Evolutionary conservation across 1,139 yeast genomes (phyloP), one percentile per base, ranked within the genome.

Genomic region (Petasospora fabianii): DNA sequence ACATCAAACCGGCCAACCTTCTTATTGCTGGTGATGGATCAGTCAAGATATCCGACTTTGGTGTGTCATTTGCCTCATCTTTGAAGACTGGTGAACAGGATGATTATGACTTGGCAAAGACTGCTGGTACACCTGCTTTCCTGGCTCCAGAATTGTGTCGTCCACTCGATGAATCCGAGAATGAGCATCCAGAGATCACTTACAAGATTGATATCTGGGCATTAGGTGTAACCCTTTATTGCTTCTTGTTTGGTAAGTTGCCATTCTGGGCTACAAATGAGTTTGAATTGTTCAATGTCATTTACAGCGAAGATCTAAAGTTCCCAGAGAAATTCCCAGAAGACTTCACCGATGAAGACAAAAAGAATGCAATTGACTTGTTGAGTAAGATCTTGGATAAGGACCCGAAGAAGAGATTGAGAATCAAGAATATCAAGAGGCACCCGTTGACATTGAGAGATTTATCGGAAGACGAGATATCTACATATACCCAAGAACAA

Each of bases 31-130:
- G 76, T 15, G 81, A 84, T 49, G 80, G 83, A 40, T 70, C 73
- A 5, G 97, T 92, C 22, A 92, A 92, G 61, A 94, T 94, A 24
- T 84, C 95, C 20, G 99, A 92, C 65, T 94, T 94, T 64, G 99
- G 99, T 15, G 96, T 94, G 9, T 88, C 97, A 1, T 85, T 86
- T 62, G 94, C 95, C 1, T 62, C 68, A 1, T 71, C 78, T 3
- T 65, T 84, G 46, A 72, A 66, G 53, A 79, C 68, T 16, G 67
- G 65, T 34, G 77, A 74, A 43, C 73, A 66, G 28, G 79, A 81
- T 56, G 96, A 88, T 48, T 65, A 83, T 37, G 97, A 92, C 55
- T 66, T 86, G 48, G 92, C 95, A 3, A 86, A 85, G 56, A 86
- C 95, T 0, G 95, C 92, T 0, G 96, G 95, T 2, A 85, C 95